Conservation (phyloP, 805 yeast genomes). For the Yarrowia osloensis region DNA sequence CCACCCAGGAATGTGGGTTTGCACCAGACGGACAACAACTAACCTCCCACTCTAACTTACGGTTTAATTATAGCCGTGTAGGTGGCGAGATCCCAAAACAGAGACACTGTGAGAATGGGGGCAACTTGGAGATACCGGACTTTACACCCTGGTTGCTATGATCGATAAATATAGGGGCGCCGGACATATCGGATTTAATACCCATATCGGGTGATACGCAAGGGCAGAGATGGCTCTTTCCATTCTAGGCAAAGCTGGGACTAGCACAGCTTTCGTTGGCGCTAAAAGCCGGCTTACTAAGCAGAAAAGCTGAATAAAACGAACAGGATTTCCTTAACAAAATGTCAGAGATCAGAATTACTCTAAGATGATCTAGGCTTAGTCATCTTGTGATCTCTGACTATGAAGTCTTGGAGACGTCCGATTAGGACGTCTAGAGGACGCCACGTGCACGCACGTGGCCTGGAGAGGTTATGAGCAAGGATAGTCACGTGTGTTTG, state of each 20-base stretch:
- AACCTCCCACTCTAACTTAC: slow-evolving; percentile 6
- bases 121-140: neutral
- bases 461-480: too few relatives aligned
- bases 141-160: neutral
- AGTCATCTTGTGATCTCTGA: too few relatives aligned
- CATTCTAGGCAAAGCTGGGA: neutral
- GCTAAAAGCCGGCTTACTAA: neutral
- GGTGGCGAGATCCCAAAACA: neutral
- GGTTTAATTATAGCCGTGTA: slow-evolving; percentile 13
- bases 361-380: too few relatives aligned
- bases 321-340: neutral
- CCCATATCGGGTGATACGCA: neutral
- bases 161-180: neutral
- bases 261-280: neutral
- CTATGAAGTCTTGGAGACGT: too few relatives aligned
- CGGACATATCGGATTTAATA: neutral
- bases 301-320: neutral
- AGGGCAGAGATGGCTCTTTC: neutral
- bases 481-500: too few relatives aligned
- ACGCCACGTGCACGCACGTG: too few relatives aligned
- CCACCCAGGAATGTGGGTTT: neutral
- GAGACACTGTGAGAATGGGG: slow-evolving; percentile 9
- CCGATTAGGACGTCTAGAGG: too few relatives aligned
- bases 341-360: too few relatives aligned
- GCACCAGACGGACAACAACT: neutral